phyloP scores from a whole-genome alignment of 2,329 filamentous ascomycete species.

The Xylaria sp. region DNA sequence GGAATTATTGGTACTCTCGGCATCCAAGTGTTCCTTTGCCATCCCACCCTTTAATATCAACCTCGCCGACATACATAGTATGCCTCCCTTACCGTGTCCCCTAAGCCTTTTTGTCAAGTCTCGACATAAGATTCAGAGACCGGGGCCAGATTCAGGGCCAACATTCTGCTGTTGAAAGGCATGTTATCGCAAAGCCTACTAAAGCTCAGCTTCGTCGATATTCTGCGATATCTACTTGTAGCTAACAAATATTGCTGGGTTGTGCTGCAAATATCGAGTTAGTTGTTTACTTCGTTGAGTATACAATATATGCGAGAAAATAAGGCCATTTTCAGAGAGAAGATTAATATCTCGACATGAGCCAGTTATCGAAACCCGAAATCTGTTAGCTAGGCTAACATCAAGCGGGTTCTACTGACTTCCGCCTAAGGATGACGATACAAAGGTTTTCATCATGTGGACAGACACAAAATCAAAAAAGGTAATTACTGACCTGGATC shows the following conservation, averaged over 20 bases:
- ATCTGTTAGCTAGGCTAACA: constrained; percentile 48
- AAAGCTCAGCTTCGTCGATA: background rate
- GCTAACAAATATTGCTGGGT: background rate
- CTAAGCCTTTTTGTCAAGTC: background rate
- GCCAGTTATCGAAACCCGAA: constrained; percentile 43
- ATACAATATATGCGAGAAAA: background rate
- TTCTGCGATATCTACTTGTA: background rate
- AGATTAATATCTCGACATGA: constrained; percentile 64
- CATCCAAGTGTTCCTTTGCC: too few species aligned
- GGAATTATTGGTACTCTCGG: background rate
- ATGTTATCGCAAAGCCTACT: background rate
- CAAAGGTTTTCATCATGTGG: constrained; percentile 82
- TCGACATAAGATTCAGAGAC: background rate
- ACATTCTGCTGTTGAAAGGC: background rate
- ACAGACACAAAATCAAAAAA: constrained; percentile 22
- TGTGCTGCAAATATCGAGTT: background rate
- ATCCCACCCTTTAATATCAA: background rate
- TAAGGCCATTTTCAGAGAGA: constrained; percentile 60
- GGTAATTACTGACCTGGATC: constrained; percentile 42
- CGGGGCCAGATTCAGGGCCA: background rate
- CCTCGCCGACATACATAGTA: background rate
- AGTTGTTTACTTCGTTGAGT: background rate
- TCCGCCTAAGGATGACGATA: constrained; percentile 99
- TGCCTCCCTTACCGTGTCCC: background rate
- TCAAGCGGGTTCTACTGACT: constrained; percentile 53